phyloP scores from a whole-genome alignment of 1,284 basidiomycete species.

The Pterulicium gracile region DNA sequence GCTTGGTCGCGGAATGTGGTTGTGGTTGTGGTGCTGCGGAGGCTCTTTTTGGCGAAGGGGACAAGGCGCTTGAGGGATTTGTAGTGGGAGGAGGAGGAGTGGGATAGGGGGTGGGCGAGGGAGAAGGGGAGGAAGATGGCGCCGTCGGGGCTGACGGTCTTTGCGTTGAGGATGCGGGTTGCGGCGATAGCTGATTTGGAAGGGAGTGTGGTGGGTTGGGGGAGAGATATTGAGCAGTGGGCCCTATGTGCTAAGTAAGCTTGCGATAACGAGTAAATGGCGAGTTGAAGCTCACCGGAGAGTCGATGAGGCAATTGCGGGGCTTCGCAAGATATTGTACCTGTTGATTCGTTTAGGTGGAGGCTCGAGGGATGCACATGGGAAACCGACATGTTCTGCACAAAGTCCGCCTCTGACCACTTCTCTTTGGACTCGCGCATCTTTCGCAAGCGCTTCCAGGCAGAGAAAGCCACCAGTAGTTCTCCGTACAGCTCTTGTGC shows the following conservation, averaged over 20 bases:
- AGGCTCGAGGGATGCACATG: slow-evolving; percentile 11
- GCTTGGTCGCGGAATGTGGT: slow-evolving; percentile 42
- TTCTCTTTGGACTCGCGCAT: slow-evolving; percentile 33
- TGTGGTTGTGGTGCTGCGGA: slow-evolving; percentile 20
- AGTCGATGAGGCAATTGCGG: slow-evolving; percentile 28
- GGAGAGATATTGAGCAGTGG: slow-evolving; percentile 37
- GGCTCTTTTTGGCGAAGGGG: slow-evolving; percentile 22
- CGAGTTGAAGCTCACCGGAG: slow-evolving; percentile 24
- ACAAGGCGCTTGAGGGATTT: slow-evolving; percentile 32
- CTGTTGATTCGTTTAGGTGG: slow-evolving; percentile 15
- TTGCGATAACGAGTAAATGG: neutral
- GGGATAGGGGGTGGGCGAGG: slow-evolving; percentile 26
- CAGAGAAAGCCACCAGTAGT: slow-evolving; percentile 27
- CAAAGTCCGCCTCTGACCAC: slow-evolving; percentile 45
- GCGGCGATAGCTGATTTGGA: slow-evolving; percentile 19
- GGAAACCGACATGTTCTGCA: slow-evolving; percentile 37
- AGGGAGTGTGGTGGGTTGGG: slow-evolving; percentile 26
- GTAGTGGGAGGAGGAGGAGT: slow-evolving; percentile 32
- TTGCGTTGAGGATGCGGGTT: slow-evolving; percentile 30
- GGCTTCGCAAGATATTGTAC: slow-evolving; percentile 37
- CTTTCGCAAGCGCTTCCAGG: slow-evolving; percentile 31
- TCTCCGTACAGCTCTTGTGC: slow-evolving; percentile 25
- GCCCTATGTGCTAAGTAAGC: slow-evolving; percentile 22
- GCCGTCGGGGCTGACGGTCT: slow-evolving; percentile 36
- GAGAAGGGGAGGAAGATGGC: slow-evolving; percentile 32